A percentile compares a stretch with the other conserved stretches of the same genome.
Conservation (phyloP, 2,329 filamentous ascomycete genomes). For the Diplodia scrobiculata region DNA sequence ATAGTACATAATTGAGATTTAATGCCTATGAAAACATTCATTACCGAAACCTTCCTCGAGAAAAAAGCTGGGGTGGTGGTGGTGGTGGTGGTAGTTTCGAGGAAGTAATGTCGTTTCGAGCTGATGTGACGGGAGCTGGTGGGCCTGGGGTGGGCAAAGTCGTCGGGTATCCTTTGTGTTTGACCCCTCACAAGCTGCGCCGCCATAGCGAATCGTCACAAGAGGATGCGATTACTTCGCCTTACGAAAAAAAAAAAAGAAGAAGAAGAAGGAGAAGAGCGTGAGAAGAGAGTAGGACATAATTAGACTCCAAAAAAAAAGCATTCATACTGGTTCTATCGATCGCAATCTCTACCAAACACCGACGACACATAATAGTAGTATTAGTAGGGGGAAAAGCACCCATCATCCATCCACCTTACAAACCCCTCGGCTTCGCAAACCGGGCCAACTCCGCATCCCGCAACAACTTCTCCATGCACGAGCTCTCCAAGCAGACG, state of each 20-base stretch:
- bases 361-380: neutral
- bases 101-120: neutral
- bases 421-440: conserved; percentile 16
- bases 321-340: no score
- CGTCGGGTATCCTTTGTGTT: neutral
- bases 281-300: no score
- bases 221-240: no score
- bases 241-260: no score
- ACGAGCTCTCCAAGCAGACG: conserved; percentile 31
- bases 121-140: no score
- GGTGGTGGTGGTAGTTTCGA: neutral
- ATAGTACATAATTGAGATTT: neutral
- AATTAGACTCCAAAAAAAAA: no score
- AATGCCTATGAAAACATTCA: neutral
- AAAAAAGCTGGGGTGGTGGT: no score
- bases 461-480: conserved; percentile 31
- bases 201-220: no score
- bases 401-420: neutral
- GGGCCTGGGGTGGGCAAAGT: neutral
- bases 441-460: conserved; percentile 34
- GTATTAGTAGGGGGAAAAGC: no score
- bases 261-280: no score
- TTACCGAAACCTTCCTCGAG: neutral
- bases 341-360: neutral
- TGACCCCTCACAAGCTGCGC: neutral